A percentile compares a stretch with the other conserved stretches of the same genome.
Conservation (phyloP, 805 yeast species). For the Kurtzmaniella fragi region DNA sequence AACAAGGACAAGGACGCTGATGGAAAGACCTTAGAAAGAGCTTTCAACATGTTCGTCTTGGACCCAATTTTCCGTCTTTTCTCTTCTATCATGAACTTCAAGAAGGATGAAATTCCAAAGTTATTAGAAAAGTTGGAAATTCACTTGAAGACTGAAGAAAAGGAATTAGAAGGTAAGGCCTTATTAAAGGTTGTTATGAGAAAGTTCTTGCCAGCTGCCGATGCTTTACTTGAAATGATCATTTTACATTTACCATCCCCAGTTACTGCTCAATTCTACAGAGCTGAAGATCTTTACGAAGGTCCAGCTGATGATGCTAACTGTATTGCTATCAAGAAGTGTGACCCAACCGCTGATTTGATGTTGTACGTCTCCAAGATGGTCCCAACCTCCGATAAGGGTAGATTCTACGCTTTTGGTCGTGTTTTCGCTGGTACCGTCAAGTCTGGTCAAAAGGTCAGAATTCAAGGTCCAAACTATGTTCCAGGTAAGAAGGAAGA, state of each 20-base stretch:
- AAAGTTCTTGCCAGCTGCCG: slow-evolving; percentile 99
- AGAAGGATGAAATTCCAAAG: slow-evolving; percentile 92
- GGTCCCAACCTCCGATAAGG: slow-evolving; percentile 99
- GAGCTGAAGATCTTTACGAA: slow-evolving; percentile 98
- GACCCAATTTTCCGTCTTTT: slow-evolving; percentile 99
- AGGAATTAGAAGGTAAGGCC: slow-evolving; percentile 98
- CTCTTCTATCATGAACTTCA: slow-evolving; percentile 97
- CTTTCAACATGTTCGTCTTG: slow-evolving; percentile 98
- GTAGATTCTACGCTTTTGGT: slow-evolving; percentile 99
- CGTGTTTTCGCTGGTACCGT: slow-evolving; percentile 99
- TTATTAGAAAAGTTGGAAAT: slow-evolving; percentile 93
- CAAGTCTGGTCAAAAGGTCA: slow-evolving; percentile 96
- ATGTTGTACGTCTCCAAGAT: slow-evolving; percentile 99
- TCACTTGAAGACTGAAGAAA: slow-evolving; percentile 90
- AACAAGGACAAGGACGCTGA: slow-evolving; percentile 93
- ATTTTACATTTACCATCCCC: slow-evolving; percentile 98
- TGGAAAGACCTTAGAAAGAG: slow-evolving; percentile 95
- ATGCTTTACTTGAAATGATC: slow-evolving; percentile 98
- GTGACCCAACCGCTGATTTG: slow-evolving; percentile 97
- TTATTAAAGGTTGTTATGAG: slow-evolving; percentile 97
- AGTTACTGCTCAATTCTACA: slow-evolving; percentile 97
- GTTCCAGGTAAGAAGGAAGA: slow-evolving; percentile 98
- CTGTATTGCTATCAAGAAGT: slow-evolving; percentile 90
- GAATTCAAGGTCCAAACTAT: slow-evolving; percentile 99
- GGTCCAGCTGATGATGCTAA: slow-evolving; percentile 95